Evolutionary conservation across 495 filamentous ascomycete genomes (phyloP).

Genomic region (Cercophora sp.): DNA sequence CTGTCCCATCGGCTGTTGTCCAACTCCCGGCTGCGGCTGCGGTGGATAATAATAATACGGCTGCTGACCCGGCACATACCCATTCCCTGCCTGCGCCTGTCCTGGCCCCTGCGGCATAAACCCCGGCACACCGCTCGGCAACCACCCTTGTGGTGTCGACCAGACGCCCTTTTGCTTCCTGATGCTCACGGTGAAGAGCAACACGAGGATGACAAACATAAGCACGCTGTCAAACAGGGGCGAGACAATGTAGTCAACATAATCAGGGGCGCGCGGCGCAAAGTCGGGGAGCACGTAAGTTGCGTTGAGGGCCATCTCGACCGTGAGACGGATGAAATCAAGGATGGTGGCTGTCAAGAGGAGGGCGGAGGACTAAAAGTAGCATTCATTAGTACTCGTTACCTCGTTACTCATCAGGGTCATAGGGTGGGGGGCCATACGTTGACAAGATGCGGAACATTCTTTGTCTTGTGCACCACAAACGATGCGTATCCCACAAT

Average conservation of each 20-base stretch:
- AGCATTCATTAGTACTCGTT: no score
- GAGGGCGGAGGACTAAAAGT: slow-evolving; percentile 15
- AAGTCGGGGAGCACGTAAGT: background rate
- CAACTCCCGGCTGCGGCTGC: no score
- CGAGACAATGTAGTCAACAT: slow-evolving; percentile 1
- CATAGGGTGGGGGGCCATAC: slow-evolving; percentile 1
- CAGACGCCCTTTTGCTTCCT: slow-evolving; percentile 19
- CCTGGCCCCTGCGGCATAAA: no score
- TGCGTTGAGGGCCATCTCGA: slow-evolving; percentile 10
- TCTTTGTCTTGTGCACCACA: slow-evolving; percentile 10
- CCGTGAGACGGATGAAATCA: slow-evolving; percentile 10
- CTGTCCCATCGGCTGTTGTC: no score
- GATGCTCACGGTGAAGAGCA: slow-evolving; percentile 15
- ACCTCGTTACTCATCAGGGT: background rate
- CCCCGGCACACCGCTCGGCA: no score
- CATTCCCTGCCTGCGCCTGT: no score
- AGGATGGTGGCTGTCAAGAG: slow-evolving; percentile 16
- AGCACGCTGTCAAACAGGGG: slow-evolving; percentile 14
- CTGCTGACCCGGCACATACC: no score
- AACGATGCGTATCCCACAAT: slow-evolving; percentile 3
- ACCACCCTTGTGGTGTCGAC: no score
- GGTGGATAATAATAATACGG: no score
- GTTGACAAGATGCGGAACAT: slow-evolving; percentile 1
- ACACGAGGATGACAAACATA: slow-evolving; percentile 18
- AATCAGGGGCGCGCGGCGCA: background rate